A percentile compares a stretch with the other conserved stretches of the same genome.
Evolutionary conservation across 805 yeast species (phyloP).

Genomic region (Novakomyces olei): DNA sequence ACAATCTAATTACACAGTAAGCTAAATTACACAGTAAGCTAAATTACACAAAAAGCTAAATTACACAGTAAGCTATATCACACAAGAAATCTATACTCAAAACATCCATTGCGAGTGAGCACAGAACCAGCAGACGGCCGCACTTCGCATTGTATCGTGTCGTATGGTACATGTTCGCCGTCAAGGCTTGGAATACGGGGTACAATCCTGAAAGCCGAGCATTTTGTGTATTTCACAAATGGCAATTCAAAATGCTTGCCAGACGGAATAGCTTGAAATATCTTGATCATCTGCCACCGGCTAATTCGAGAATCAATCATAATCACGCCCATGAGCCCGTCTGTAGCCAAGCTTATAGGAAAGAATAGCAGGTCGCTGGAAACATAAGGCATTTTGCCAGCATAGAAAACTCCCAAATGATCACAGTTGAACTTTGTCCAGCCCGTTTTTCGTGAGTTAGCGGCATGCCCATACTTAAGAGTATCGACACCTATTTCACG

Average conservation of each 20-base stretch:
- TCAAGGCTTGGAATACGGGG: conserved; percentile 38
- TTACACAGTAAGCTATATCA: too few relatives aligned
- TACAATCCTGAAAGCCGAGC: conserved; percentile 48
- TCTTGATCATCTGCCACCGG: conserved; percentile 32
- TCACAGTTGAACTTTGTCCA: conserved; percentile 26
- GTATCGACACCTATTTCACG: background rate
- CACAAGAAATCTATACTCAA: too few relatives aligned
- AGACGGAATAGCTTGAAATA: conserved; percentile 41
- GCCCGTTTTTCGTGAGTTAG: too few relatives aligned
- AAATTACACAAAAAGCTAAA: too few relatives aligned
- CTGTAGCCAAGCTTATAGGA: conserved; percentile 78
- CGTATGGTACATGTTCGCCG: conserved; percentile 67
- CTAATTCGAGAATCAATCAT: conserved; percentile 45
- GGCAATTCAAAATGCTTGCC: conserved; percentile 61
- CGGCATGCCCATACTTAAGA: conserved; percentile 3
- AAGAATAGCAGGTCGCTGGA: conserved; percentile 65
- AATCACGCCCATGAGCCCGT: conserved; percentile 69
- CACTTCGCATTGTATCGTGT: conserved; percentile 66
- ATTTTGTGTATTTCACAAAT: conserved; percentile 52
- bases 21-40: too few relatives aligned
- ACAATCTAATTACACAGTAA: too few relatives aligned
- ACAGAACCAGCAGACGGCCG: conserved; percentile 10
- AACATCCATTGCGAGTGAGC: conserved; percentile 7
- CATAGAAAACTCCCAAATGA: conserved; percentile 52
- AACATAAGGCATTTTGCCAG: conserved; percentile 83